These are phyloP conservation scores for Neurospora intermedia DNA, from an alignment of 495 filamentous ascomycete species.

Conservation along the genomic window DNA sequence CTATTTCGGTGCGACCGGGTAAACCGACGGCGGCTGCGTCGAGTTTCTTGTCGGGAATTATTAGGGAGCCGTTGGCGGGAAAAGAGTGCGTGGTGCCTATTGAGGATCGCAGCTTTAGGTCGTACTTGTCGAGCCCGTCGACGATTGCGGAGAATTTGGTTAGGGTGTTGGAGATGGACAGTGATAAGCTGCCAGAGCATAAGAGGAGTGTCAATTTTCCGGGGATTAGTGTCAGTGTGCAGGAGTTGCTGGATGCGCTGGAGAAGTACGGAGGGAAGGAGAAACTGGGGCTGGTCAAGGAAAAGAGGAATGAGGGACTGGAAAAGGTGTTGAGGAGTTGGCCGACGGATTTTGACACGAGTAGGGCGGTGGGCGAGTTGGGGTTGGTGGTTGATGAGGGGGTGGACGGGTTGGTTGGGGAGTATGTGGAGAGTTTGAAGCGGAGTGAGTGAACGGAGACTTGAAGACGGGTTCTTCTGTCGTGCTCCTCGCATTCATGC, in stretches of 20 bases:
- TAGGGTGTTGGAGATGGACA: conserved; percentile 46
- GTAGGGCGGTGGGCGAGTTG: conserved; percentile 39
- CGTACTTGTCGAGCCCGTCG: conserved; percentile 59
- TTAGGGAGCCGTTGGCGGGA: conserved; percentile 42
- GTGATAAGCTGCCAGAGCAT: conserved; percentile 42
- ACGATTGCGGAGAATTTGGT: conserved; percentile 63
- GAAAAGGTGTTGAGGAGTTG: conserved; percentile 67
- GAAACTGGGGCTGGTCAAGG: conserved; percentile 49
- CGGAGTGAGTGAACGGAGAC: neutral
- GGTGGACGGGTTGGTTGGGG: conserved; percentile 23
- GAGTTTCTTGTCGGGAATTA: conserved; percentile 63
- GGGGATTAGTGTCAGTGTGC: conserved; percentile 57
- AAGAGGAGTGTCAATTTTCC: conserved; percentile 62
- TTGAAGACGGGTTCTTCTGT: neutral
- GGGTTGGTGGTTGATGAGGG: conserved; percentile 48
- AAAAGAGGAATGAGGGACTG: conserved; percentile 52
- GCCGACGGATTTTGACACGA: conserved; percentile 57
- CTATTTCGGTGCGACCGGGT: conserved; percentile 63
- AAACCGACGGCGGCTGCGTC: conserved; percentile 66
- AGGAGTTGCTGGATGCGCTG: conserved; percentile 67
- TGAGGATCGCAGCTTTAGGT: conserved; percentile 44
- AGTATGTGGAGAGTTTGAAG: conserved; percentile 31
- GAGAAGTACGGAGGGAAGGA: conserved; percentile 60
- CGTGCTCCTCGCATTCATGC: fast-evolving
- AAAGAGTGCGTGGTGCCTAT: conserved; percentile 54